A percentile compares a stretch with the other conserved stretches of the same genome.
These are phyloP conservation scores for Globisporangium ultimum DNA, from an alignment of 352 stramenopile genomes.

Conservation along the genomic window DNA sequence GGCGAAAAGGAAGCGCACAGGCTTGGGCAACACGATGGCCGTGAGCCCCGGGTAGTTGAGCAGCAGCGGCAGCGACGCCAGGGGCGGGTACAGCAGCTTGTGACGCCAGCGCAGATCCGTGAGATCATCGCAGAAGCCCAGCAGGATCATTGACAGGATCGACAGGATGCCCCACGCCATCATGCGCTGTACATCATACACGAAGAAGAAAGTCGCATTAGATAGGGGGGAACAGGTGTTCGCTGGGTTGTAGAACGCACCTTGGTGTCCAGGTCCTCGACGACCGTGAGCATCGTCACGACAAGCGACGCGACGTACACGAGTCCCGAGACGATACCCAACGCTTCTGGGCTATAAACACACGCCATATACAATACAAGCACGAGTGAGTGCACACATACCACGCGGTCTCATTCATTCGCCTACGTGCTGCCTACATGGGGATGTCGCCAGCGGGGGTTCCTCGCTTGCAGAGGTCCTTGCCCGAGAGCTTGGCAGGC, in stretches of 20 bases:
- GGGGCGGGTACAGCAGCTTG: conserved; percentile 96
- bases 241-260: conserved; percentile 9
- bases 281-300: conserved; percentile 64
- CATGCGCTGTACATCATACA: conserved; percentile 46
- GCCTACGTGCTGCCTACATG: too few relatives aligned
- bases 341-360: conserved; percentile 78
- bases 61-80: conserved; percentile 96
- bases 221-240: not conserved
- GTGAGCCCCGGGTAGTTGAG: conserved; percentile 96
- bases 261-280: conserved; percentile 63
- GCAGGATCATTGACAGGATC: conserved; percentile 90
- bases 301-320: conserved; percentile 79
- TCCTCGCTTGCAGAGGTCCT: conserved; percentile 92
- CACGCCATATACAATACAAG: too few relatives aligned
- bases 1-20: conserved; percentile 65
- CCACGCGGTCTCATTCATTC: too few relatives aligned
- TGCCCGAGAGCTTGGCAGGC: conserved; percentile 84
- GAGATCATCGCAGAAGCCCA: conserved; percentile 95
- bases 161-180: conserved; percentile 81
- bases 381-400: too few relatives aligned
- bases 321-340: conserved; percentile 85
- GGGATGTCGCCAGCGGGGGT: conserved; percentile 82
- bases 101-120: conserved; percentile 95
- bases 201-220: not conserved
- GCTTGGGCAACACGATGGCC: conserved; percentile 92